A percentile compares a stretch with the other conserved stretches of the same genome.
Conservation (phyloP, 2,329 filamentous ascomycete species). For the Nothophaeocryptopus gaeumannii region DNA sequence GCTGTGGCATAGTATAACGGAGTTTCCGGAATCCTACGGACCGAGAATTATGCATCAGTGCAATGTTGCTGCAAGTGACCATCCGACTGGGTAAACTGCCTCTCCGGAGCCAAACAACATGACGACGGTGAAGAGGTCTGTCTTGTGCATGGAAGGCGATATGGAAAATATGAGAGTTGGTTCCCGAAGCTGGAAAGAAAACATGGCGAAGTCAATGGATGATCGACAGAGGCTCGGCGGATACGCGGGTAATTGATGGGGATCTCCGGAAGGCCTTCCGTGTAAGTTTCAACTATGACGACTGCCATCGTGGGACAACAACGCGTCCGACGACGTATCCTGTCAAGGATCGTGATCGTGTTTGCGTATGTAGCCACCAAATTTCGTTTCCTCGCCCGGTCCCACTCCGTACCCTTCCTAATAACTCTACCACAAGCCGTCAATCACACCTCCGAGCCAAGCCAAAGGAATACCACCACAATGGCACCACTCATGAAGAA, state of each 20-base stretch:
- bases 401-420: too few relatives aligned
- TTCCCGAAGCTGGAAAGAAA: neutral
- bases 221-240: conserved; percentile 1
- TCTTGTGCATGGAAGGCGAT: neutral
- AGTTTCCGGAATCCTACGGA: conserved; percentile 15
- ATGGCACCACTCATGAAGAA: conserved; percentile 3
- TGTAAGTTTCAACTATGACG: conserved; percentile 1
- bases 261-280: neutral
- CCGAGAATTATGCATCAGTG: conserved; percentile 17
- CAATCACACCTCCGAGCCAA: too few relatives aligned
- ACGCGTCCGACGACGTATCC: too few relatives aligned
- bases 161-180: neutral
- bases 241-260: too few relatives aligned
- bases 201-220: neutral
- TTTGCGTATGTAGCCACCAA: too few relatives aligned
- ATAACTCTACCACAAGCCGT: too few relatives aligned
- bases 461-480: neutral
- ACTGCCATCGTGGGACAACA: too few relatives aligned
- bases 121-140: too few relatives aligned
- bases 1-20: conserved; percentile 15
- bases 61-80: conserved; percentile 13
- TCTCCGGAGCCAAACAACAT: too few relatives aligned
- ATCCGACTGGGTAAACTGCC: conserved; percentile 1
- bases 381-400: too few relatives aligned
- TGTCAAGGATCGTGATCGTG: too few relatives aligned